Percentiles rank a stretch among this genome's conserved stretches.
Conservation (phyloP, 139 green algal species). For the Closterium sp. region DNA sequence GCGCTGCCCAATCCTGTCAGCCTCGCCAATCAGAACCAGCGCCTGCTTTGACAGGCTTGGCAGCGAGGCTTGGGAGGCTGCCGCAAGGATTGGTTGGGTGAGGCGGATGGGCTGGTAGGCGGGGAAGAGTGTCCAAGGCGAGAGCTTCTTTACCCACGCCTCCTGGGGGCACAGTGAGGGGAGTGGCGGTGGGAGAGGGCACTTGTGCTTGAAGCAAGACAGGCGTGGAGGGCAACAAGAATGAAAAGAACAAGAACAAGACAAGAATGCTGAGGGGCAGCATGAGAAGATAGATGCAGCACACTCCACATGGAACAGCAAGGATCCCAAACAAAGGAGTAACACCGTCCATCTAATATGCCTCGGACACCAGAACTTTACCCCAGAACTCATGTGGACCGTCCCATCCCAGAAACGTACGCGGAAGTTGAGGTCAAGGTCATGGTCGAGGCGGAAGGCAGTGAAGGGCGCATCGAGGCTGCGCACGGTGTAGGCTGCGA, state of each 20-base stretch:
- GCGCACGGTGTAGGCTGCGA: background rate
- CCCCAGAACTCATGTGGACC: no score
- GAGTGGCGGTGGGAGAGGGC: no score
- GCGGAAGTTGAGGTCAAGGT: background rate
- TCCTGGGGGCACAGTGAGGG: background rate
- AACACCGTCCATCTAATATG: no score
- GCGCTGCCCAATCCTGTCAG: background rate
- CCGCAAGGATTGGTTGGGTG: background rate
- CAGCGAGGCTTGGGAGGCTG: background rate
- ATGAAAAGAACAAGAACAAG: no score
- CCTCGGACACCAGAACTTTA: no score
- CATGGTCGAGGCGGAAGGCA: background rate
- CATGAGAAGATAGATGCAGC: no score
- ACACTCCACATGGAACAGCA: no score
- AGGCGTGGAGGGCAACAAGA: no score
- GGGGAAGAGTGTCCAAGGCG: background rate
- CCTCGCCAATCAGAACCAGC: background rate
- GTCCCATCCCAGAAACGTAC: background rate
- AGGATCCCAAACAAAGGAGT: no score
- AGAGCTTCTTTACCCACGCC: slow-evolving; percentile 8
- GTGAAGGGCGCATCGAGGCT: background rate
- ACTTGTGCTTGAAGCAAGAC: no score
- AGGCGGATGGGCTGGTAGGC: background rate
- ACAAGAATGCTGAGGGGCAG: no score
- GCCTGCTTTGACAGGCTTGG: background rate